Conservation (phyloP, 192 early-diverging fungal genomes). For the Coemansia sp. region DNA sequence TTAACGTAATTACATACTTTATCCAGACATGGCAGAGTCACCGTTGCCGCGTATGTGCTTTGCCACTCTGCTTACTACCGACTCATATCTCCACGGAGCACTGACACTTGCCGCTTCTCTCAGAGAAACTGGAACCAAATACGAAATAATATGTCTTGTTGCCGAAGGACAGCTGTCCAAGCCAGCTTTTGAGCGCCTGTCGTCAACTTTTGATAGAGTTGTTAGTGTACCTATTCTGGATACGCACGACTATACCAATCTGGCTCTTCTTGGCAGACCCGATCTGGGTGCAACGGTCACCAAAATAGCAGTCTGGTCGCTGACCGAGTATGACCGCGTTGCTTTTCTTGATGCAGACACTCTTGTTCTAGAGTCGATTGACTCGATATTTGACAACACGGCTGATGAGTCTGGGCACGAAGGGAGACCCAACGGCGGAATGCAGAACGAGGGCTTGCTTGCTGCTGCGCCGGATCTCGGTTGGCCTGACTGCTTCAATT, state of each 20-base stretch:
- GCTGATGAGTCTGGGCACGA: constrained; percentile 12
- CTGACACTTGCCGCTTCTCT: constrained; percentile 76
- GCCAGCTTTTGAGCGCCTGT: constrained; percentile 55
- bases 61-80: constrained; percentile 80
- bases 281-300: constrained; percentile 88
- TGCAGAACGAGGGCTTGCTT: constrained; percentile 55
- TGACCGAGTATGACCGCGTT: constrained; percentile 67
- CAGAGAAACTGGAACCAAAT: constrained; percentile 55
- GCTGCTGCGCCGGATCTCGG: constrained; percentile 90
- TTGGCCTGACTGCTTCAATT: constrained; percentile 98
- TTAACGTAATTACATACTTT: background rate
- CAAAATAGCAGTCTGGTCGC: constrained; percentile 83
- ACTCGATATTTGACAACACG: constrained; percentile 68
- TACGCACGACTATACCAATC: constrained; percentile 49
- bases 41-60: constrained; percentile 19
- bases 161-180: constrained; percentile 56
- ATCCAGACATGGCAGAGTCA: background rate
- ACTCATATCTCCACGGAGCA: constrained; percentile 81
- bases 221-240: constrained; percentile 67
- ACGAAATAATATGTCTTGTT: constrained; percentile 65
- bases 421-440: constrained; percentile 46
- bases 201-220: constrained; percentile 61
- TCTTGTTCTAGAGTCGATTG: constrained; percentile 72
- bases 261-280: constrained; percentile 72
- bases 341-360: constrained; percentile 88